phyloP scores from a whole-genome alignment of 495 filamentous ascomycete genomes.

The Hypoxylon perforatum region DNA sequence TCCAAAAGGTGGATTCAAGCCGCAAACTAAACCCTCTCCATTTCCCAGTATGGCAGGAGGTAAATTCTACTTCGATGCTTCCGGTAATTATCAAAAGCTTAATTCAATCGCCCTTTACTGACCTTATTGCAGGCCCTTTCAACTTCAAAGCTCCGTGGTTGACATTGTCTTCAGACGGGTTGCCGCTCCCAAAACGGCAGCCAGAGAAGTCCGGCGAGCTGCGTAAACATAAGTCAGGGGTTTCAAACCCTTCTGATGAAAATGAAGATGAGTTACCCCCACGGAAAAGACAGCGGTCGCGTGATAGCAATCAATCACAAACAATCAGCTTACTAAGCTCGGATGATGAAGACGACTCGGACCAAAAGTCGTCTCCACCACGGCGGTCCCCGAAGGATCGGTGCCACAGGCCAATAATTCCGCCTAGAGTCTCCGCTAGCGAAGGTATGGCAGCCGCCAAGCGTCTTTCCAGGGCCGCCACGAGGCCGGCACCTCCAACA shows the following conservation, averaged over 20 bases:
- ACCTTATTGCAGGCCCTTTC: background rate
- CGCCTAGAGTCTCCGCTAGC: background rate
- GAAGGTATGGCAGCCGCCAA: slow-evolving; percentile 1
- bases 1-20: too few species aligned
- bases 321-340: background rate
- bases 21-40: too few species aligned
- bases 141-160: background rate
- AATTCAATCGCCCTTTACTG: background rate
- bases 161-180: background rate
- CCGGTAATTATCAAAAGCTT: background rate
- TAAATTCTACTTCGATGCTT: background rate
- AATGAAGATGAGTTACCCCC: background rate
- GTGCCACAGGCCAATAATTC: background rate
- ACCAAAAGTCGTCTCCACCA: background rate
- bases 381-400: background rate
- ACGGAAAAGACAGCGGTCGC: background rate
- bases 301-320: background rate
- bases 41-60: background rate
- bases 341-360: background rate
- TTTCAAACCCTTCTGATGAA: background rate
- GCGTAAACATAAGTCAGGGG: background rate
- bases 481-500: background rate
- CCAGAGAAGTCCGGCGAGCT: background rate
- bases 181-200: background rate
- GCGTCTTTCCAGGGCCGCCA: background rate